Conservation (phyloP, 2,329 filamentous ascomycete genomes). For the Chlorencoelia australis region DNA sequence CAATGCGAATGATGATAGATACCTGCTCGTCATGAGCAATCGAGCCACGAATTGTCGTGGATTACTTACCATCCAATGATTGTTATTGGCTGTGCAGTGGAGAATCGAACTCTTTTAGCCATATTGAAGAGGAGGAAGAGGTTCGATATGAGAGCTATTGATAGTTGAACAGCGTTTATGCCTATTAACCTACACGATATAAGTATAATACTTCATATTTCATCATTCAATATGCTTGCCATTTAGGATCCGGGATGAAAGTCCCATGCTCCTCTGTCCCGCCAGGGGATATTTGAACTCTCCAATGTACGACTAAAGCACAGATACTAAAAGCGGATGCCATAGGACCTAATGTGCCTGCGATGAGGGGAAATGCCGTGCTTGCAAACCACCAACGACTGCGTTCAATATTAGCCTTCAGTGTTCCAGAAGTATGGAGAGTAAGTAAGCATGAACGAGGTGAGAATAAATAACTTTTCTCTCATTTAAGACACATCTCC, state of each 20-base stretch:
- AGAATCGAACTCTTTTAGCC: conserved; percentile 68
- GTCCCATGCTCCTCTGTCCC: conserved; percentile 42
- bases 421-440: too few relatives aligned
- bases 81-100: conserved; percentile 71
- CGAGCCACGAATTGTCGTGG: too few relatives aligned
- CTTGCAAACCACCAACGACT: conserved; percentile 50
- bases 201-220: neutral
- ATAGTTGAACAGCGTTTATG: conserved; percentile 70
- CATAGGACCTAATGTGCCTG: conserved; percentile 74
- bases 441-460: too few relatives aligned
- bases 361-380: conserved; percentile 64
- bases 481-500: neutral
- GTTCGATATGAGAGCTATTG: conserved; percentile 68
- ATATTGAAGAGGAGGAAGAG: conserved; percentile 80
- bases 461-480: neutral
- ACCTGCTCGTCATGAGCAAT: too few relatives aligned
- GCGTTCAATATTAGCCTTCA: too few relatives aligned
- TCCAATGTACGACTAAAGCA: conserved; percentile 73
- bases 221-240: conserved; percentile 37
- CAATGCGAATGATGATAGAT: conserved; percentile 53
- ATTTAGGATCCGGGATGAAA: conserved; percentile 57
- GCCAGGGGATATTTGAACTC: conserved; percentile 43
- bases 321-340: conserved; percentile 84
- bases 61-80: conserved; percentile 61
- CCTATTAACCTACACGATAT: conserved; percentile 46